phyloP scores from a whole-genome alignment of 2,329 filamentous ascomycete species.

The Monilinia polystroma region DNA sequence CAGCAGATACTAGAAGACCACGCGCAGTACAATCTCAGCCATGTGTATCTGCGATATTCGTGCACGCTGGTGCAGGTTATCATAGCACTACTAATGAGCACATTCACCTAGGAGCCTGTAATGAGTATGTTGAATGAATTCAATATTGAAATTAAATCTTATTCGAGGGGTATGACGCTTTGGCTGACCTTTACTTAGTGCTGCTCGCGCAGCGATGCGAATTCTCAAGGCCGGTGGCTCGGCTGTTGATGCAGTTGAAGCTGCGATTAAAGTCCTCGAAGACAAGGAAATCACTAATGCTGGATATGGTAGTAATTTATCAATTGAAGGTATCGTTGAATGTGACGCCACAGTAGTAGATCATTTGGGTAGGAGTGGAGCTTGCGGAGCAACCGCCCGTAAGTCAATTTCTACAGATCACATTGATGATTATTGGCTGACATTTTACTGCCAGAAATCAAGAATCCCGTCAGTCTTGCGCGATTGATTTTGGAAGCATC shows the following conservation, averaged over 20 bases:
- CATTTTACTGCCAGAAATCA: slow-evolving; percentile 63
- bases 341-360: slow-evolving; percentile 94
- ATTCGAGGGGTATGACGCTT: slow-evolving; percentile 27
- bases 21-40: slow-evolving; percentile 23
- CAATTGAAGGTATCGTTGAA: slow-evolving; percentile 86
- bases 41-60: slow-evolving; percentile 73
- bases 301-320: slow-evolving; percentile 91
- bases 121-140: slow-evolving; percentile 63
- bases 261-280: slow-evolving; percentile 82
- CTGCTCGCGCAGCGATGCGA: slow-evolving; percentile 79
- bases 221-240: slow-evolving; percentile 75
- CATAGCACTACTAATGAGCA: slow-evolving; percentile 85
- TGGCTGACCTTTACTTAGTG: slow-evolving; percentile 51
- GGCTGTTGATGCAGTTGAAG: slow-evolving; percentile 85
- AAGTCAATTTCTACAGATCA: slow-evolving; percentile 44
- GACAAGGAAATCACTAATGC: slow-evolving; percentile 96
- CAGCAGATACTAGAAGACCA: slow-evolving; percentile 31
- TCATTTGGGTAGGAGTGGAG: slow-evolving; percentile 85
- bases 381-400: slow-evolving; percentile 89
- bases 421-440: not conserved
- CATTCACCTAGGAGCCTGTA: slow-evolving; percentile 81
- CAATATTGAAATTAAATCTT: not conserved
- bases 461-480: slow-evolving; percentile 87
- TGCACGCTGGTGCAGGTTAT: slow-evolving; percentile 93
- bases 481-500: slow-evolving; percentile 78